These are phyloP conservation scores for Hymenoscyphus linearis DNA, from an alignment of 2,329 filamentous ascomycete genomes.

Conservation along the genomic window DNA sequence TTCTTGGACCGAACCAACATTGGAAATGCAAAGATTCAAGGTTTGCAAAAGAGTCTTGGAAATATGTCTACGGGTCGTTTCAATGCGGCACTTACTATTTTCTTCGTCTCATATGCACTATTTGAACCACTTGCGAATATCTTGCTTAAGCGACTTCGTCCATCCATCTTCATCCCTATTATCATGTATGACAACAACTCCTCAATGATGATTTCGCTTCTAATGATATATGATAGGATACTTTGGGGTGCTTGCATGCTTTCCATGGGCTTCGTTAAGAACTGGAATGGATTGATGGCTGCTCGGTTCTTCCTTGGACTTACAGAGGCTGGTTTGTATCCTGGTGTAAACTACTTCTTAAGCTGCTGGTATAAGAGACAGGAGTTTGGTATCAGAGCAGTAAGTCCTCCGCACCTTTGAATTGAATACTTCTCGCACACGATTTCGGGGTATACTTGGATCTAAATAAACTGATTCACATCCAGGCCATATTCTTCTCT, in stretches of 20 bases:
- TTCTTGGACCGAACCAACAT: conserved; percentile 71
- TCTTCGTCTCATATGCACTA: conserved; percentile 71
- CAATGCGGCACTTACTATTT: conserved; percentile 70
- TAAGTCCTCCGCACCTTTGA: conserved; percentile 38
- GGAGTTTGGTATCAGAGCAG: conserved; percentile 48
- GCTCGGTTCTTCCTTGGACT: conserved; percentile 60
- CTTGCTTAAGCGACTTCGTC: conserved; percentile 59
- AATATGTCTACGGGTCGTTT: conserved; percentile 42
- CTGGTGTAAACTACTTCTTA: conserved; percentile 50
- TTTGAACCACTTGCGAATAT: conserved; percentile 68
- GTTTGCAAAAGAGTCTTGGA: conserved; percentile 44
- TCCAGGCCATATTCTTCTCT: conserved; percentile 50
- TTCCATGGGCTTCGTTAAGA: conserved; percentile 32
- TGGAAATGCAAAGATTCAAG: conserved; percentile 61
- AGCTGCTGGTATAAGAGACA: conserved; percentile 63
- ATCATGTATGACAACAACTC: conserved; percentile 57
- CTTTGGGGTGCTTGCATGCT: conserved; percentile 39
- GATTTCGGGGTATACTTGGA: too few species aligned
- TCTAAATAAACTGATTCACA: conserved; percentile 42
- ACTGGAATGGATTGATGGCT: conserved; percentile 60
- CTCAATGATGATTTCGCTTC: neutral
- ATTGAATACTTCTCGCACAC: too few species aligned
- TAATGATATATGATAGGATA: conserved; percentile 21
- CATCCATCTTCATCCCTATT: conserved; percentile 69
- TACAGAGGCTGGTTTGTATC: conserved; percentile 52